A percentile compares a stretch with the other conserved stretches of the same genome.
Evolutionary conservation across 106 monocot genomes (phyloP).

Genomic region (Agapanthus africanus): DNA sequence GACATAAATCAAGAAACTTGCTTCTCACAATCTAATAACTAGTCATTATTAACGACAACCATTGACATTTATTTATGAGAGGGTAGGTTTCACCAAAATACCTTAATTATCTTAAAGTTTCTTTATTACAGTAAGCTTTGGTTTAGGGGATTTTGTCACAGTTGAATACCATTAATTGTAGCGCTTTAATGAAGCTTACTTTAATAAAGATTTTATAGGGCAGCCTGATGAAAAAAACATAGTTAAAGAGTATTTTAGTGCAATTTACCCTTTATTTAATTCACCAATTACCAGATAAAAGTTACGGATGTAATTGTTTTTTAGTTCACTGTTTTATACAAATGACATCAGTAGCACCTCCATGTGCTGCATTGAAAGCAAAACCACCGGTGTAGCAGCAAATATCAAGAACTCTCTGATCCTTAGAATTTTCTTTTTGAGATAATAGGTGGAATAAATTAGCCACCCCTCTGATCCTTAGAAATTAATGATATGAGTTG

Average conservation of each 20-base stretch:
- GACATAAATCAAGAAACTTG: background rate
- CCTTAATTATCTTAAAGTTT: no score
- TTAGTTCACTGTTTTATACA: conserved; percentile 49
- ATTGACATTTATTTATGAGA: background rate
- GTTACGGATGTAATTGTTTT: conserved; percentile 12
- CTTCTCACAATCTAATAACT: background rate
- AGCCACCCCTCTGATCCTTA: conserved; percentile 44
- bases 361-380: conserved; percentile 73
- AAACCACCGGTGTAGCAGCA: conserved; percentile 97
- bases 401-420: conserved; percentile 70
- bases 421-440: conserved; percentile 56
- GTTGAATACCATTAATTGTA: no score
- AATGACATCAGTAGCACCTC: conserved; percentile 75
- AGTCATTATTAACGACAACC: background rate
- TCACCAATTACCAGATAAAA: conserved; percentile 1
- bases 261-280: no score
- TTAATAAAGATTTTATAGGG: no score
- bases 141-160: no score
- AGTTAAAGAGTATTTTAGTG: no score
- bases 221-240: no score
- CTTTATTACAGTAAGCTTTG: no score
- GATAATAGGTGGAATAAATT: no score
- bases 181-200: no score
- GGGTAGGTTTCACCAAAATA: no score
- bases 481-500: conserved; percentile 63